phyloP scores from a whole-genome alignment of 495 filamentous ascomycete genomes.

The Sporormia fimetaria region DNA sequence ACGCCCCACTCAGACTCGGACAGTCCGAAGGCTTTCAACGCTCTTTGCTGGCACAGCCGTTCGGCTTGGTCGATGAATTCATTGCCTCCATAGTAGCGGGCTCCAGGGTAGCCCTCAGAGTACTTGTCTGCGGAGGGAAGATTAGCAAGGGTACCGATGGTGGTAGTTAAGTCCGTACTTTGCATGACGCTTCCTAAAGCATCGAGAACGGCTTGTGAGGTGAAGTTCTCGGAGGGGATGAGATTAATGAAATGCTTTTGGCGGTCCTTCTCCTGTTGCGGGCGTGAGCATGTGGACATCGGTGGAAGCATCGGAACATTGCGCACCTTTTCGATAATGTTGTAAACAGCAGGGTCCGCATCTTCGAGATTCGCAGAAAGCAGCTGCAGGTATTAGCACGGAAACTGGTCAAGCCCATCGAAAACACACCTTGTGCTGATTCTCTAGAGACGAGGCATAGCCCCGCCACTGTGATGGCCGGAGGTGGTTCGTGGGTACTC shows the following conservation, averaged over 20 bases:
- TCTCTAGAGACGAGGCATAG: conserved; percentile 43
- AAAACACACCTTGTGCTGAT: conserved; percentile 54
- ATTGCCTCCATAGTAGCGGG: conserved; percentile 94
- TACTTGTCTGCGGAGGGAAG: conserved; percentile 66
- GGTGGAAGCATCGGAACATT: conserved; percentile 6
- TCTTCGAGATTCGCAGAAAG: conserved; percentile 67
- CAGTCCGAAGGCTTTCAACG: conserved; percentile 74
- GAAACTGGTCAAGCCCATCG: conserved; percentile 4
- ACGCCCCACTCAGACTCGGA: conserved; percentile 88
- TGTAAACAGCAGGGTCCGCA: conserved; percentile 74
- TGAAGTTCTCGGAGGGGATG: conserved; percentile 98
- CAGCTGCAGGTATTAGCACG: conserved; percentile 43
- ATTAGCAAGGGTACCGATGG: conserved; percentile 5
- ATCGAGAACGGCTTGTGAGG: conserved; percentile 92
- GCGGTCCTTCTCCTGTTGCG: conserved; percentile 70
- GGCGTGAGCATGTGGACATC: conserved; percentile 15
- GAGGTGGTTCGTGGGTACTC: conserved; percentile 12
- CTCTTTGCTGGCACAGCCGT: conserved; percentile 76
- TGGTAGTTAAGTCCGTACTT: conserved; percentile 45
- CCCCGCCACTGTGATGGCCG: conserved; percentile 29
- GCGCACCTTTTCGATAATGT: conserved; percentile 79
- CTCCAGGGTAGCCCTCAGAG: conserved; percentile 95
- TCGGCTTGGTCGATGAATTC: conserved; percentile 90
- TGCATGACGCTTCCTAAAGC: conserved; percentile 97
- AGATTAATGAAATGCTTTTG: conserved; percentile 98